Base-by-base conservation (phyloP, 2,329 filamentous ascomycete species). In the Septoria petroselini region DNA sequence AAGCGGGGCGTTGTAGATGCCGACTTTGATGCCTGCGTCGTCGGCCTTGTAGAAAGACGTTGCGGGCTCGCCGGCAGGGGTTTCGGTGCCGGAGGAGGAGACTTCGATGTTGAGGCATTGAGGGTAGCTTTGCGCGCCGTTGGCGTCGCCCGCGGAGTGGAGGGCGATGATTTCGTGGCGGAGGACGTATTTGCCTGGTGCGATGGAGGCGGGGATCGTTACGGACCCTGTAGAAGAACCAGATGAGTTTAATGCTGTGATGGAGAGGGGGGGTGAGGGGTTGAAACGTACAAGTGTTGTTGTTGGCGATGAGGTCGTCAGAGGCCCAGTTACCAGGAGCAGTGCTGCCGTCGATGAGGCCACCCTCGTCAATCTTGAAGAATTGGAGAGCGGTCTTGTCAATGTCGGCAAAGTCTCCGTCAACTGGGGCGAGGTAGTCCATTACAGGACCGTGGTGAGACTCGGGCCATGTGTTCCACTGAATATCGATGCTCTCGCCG, bases 391-490 rank as follows among this genome's bases (percentile, higher is more conserved):
- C 63, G 2, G 65, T 70, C 66, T 80, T 78, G 66, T 80, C 76
- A 48, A 76, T 77, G 0, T 66, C 65, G 25, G 76, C 70, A 65
- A 79, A 84, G 65, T 81, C 74, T 17, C 76, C 79, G 30, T 51
- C 49, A 69, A 79, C 82, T 58, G 74, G 75, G 41, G 83, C 83
- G 9, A 85, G 70, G 70, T 85, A 85, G 65, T 77, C 76, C 52
- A 85, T 73, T 56, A 85, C 76, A 9, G 82, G 82, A 1, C 81
- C 81, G 59, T 82, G 75, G 70, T 87, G 79, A 41, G 74, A 77
- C 7, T 77, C 72, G n/a, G 83, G 83, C 84, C 84, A 87, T 12
- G 70, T 71, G 50, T 74, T 79, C 84, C 83, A 86, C 60, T 80
- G 74, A 25, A 86, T 68, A 43, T 78, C 73, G 54, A 88, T 66